Evolutionary conservation across 495 filamentous ascomycete genomes (phyloP), one percentile per base, ranked within the genome.

Genomic region (Penicillium arizonense): DNA sequence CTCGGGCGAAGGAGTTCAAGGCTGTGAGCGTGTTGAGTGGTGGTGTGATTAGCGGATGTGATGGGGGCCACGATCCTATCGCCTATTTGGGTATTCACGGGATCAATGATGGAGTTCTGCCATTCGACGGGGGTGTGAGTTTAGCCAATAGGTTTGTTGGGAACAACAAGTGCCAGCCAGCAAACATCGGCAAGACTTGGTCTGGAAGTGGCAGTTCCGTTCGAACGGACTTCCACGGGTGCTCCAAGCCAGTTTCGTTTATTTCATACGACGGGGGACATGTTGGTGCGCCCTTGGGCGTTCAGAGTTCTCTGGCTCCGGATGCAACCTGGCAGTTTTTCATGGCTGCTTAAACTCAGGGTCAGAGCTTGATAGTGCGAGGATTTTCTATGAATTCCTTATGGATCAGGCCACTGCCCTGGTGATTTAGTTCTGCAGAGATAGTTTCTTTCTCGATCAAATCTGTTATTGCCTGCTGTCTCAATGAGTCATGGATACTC

Each of bases 51-150:
- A 74, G 70, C 47, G 74, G 74, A 6, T 77, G 74, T 53, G 47
- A 51, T 9, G 66, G 59, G 1, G 74, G 73, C 13, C 62, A 56
- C 4, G 61, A 69, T 28, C 65, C 73, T 4, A 65, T 79, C 21
- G 74, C 74, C 4, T 79, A 77, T 50, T 72, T 75, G 40, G 69
- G 62, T 26, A 65, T 73, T 57, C 74, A 77, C 52, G 76, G 76
- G 10, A 56, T 65, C 11, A 57, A 42, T 16, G 76, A 79, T 42
- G 23, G 21, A 13, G 72, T 76, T 4, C 61, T 78, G 6, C 65
- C 65, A 1, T 61, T 78, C n/a, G 34, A 51, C 0, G 59, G 55
- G 7, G 74, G 68, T n/a, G 53, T 67, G 8, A 33, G 61, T 54
- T 59, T 76, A 60, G 50, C 66, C 4, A 71, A 76, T 51, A 56